phyloP scores from a whole-genome alignment of 768 basidiomycete genomes.

The Leccinum fibrillosum region DNA sequence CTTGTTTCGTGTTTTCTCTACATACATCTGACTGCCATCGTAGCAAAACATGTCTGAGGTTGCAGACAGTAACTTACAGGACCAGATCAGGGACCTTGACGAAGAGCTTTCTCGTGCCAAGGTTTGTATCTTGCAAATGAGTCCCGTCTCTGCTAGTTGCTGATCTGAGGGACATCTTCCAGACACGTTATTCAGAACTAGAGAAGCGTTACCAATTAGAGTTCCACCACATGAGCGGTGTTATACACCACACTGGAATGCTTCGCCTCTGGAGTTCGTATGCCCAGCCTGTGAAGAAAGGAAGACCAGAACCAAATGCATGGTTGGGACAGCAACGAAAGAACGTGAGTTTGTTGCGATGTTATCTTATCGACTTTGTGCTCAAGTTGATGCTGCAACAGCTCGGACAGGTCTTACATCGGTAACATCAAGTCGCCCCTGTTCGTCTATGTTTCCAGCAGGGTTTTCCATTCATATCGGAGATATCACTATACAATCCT shows the following conservation, averaged over 20 bases:
- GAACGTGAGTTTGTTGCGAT: slow-evolving; percentile 30
- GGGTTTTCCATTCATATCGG: slow-evolving; percentile 2
- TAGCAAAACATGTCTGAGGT: slow-evolving; percentile 63
- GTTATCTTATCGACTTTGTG: background rate
- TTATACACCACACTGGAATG: slow-evolving; percentile 70
- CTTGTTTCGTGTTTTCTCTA: background rate
- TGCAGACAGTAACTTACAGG: slow-evolving; percentile 60
- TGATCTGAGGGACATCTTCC: slow-evolving; percentile 3
- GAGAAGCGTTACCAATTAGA: slow-evolving; percentile 66
- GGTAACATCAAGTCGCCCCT: slow-evolving; percentile 10
- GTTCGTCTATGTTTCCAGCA: background rate
- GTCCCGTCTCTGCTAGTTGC: background rate
- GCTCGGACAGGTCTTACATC: slow-evolving; percentile 30
- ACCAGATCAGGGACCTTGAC: slow-evolving; percentile 62
- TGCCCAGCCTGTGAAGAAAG: slow-evolving; percentile 42
- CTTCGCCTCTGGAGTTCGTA: slow-evolving; percentile 60
- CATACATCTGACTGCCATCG: slow-evolving; percentile 3
- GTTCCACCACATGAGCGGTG: slow-evolving; percentile 77
- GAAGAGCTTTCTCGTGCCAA: slow-evolving; percentile 61
- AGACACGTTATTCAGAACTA: slow-evolving; percentile 54
- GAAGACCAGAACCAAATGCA: slow-evolving; percentile 50
- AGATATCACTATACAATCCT: slow-evolving; percentile 13
- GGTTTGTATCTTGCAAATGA: slow-evolving; percentile 29
- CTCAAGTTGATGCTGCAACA: slow-evolving; percentile 7
- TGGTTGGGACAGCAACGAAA: slow-evolving; percentile 71